Evolutionary conservation across 176 grass and related monocot species (phyloP).

Genomic region (Cenchrus americanus): DNA sequence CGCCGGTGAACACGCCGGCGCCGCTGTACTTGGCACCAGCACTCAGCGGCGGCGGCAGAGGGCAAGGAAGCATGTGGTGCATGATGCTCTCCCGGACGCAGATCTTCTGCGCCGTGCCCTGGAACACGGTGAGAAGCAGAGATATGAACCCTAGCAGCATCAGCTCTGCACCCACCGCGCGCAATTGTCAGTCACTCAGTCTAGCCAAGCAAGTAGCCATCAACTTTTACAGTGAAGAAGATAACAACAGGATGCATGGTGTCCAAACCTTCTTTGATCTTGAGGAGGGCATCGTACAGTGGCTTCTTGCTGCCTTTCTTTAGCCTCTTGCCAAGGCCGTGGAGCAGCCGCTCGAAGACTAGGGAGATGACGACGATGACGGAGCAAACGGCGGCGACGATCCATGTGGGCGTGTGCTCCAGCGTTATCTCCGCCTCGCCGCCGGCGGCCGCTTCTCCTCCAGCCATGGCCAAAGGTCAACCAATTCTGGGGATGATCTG

Average conservation of each 20-base stretch:
- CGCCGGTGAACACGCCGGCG: slow-evolving; percentile 3
- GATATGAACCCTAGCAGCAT: slow-evolving; percentile 91
- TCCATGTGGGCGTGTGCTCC: slow-evolving; percentile 92
- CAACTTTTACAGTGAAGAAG: not conserved
- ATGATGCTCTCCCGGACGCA: slow-evolving; percentile 49
- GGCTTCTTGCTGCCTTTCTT: slow-evolving; percentile 58
- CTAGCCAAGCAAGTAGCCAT: no score
- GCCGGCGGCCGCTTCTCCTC: slow-evolving; percentile 30
- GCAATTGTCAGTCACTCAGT: not conserved
- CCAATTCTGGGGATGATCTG: not conserved
- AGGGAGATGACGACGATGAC: slow-evolving; percentile 78
- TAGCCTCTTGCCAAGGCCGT: slow-evolving; percentile 56
- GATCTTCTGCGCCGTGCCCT: slow-evolving; percentile 47
- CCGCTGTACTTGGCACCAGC: not conserved
- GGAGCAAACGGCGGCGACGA: slow-evolving; percentile 73
- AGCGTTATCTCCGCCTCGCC: slow-evolving; percentile 30
- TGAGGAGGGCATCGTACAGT: slow-evolving; percentile 69
- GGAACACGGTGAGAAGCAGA: slow-evolving; percentile 65
- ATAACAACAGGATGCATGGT: not conserved
- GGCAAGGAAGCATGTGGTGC: slow-evolving; percentile 62
- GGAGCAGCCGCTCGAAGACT: slow-evolving; percentile 79
- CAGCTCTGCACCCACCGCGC: slow-evolving; percentile 49
- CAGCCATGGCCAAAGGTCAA: slow-evolving; percentile 49
- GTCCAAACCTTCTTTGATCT: slow-evolving; percentile 65
- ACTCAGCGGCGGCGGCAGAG: not conserved